These are phyloP conservation scores for Penicillium canescens DNA, from an alignment of 495 filamentous ascomycete genomes.

Conservation along the genomic window DNA sequence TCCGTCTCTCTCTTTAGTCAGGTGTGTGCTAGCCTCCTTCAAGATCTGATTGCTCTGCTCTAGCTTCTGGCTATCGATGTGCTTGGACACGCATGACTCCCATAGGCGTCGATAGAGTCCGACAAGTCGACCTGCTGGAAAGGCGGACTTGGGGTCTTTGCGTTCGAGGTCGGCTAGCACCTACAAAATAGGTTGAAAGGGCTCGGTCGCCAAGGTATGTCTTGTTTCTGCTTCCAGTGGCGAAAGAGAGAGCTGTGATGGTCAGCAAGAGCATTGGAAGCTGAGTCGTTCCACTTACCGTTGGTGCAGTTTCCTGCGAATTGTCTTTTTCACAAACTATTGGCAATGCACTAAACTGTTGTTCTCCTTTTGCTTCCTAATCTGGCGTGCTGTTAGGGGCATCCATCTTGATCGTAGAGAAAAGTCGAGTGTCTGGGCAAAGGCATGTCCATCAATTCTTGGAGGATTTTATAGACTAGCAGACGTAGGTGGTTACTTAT, in stretches of 20 bases:
- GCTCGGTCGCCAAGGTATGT: neutral
- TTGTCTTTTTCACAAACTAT: neutral
- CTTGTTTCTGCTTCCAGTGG: neutral
- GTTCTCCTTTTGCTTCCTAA: neutral
- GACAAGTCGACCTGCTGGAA: conserved; percentile 1
- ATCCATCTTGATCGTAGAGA: neutral
- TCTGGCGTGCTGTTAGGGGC: neutral
- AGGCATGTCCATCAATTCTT: neutral
- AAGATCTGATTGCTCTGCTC: neutral
- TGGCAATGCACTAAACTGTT: neutral
- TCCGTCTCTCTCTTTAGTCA: conserved; percentile 4
- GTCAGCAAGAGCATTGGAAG: conserved; percentile 1
- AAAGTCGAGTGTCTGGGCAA: neutral
- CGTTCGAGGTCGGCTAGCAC: conserved; percentile 2
- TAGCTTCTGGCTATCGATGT: conserved; percentile 3
- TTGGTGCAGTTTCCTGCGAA: neutral
- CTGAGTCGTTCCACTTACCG: neutral
- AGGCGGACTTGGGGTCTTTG: conserved; percentile 1
- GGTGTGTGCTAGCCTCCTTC: conserved; percentile 1
- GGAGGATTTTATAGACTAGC: neutral
- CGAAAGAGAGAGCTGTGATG: neutral
- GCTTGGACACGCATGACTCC: conserved; percentile 4
- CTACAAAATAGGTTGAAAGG: neutral
- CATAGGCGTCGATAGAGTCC: neutral
- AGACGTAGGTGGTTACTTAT: neutral